A percentile compares a stretch with the other conserved stretches of the same genome.
Conservation (phyloP, 78 protist genomes). For the Bigelowiella natans region DNA sequence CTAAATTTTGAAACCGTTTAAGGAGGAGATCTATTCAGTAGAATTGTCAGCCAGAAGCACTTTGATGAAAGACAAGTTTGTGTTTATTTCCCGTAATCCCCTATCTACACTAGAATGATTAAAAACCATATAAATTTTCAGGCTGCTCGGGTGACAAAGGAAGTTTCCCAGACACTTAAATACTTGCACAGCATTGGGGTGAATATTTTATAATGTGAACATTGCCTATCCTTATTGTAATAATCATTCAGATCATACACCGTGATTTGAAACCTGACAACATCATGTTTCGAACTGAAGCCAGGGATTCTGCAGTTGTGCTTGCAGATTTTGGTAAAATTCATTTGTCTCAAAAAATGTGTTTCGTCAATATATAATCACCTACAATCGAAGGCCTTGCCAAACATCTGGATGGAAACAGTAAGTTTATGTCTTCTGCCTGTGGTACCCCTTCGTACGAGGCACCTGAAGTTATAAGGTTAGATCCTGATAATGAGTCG, state of each 20-base stretch:
- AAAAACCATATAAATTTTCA: too few species aligned
- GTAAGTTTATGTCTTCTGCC: neutral
- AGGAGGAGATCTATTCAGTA: too few species aligned
- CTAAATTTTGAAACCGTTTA: too few species aligned
- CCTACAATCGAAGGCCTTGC: neutral
- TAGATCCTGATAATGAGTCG: neutral
- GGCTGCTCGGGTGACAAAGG: too few species aligned
- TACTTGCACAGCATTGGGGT: too few species aligned
- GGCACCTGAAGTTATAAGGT: neutral
- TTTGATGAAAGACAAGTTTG: too few species aligned
- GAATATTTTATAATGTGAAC: too few species aligned
- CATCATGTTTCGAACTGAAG: neutral
- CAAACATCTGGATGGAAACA: neutral
- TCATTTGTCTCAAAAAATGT: neutral
- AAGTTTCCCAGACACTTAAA: too few species aligned
- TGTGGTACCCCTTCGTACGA: neutral
- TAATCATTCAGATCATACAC: neutral
- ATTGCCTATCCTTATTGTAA: too few species aligned
- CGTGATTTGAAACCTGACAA: neutral
- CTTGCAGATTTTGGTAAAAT: neutral
- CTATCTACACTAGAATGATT: too few species aligned
- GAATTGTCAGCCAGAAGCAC: too few species aligned
- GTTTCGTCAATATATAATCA: neutral
- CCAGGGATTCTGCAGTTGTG: neutral
- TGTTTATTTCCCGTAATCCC: too few species aligned